Base-by-base conservation (phyloP, 2,329 filamentous ascomycete genomes). In the Thermothelomyces thermophilus region DNA sequence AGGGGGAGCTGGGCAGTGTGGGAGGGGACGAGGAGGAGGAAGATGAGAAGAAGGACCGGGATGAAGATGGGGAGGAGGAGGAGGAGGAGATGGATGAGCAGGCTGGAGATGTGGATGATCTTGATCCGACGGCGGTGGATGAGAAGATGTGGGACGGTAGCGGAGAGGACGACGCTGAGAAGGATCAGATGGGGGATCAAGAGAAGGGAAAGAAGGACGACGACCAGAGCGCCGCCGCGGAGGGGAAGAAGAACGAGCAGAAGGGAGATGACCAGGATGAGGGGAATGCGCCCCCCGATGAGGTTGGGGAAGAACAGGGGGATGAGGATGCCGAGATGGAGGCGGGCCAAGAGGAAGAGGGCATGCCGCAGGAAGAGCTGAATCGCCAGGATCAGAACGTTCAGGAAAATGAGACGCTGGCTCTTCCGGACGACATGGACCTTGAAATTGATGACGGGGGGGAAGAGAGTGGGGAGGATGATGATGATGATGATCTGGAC, bases 71-170 rank as follows among this genome's bases (percentile, higher is more conserved):
- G 33, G 57, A 85, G 5, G 79, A 81, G 14, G 79, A 87, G 16
- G 80, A 82, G 42, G 78, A 83, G 28, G 73, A 84, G 9, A 84
- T 94, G 64, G 90, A 96, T 57, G 90, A 95, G 60, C 89, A 97
- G 67, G 80, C 86, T 5, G 93, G 90, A 1, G 86, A 90, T 61
- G 90, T 97, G 10, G 88, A 96, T 69, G 89, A 95, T 61, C 74
- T 95, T 36, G 91, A 95, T 59, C 85, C 89, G 11, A 86, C 83
- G 14, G 87, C 91, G 17, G 86, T 97, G 1, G 94, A 98, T 64
- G 94, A 98, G 71, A 98, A 97, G 74, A 90, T 97, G 79, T 98
- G 93, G 93, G 90, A 98, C 67, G 90, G 90, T 34, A 83, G 84
- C 40, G 83, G 85, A 46, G 84, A 88, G 37, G 78, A 90, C 39